A percentile compares a stretch with the other conserved stretches of the same genome.
phyloP scores from a whole-genome alignment of 1,139 yeast species.

The Blastobotrys petasosporus region DNA sequence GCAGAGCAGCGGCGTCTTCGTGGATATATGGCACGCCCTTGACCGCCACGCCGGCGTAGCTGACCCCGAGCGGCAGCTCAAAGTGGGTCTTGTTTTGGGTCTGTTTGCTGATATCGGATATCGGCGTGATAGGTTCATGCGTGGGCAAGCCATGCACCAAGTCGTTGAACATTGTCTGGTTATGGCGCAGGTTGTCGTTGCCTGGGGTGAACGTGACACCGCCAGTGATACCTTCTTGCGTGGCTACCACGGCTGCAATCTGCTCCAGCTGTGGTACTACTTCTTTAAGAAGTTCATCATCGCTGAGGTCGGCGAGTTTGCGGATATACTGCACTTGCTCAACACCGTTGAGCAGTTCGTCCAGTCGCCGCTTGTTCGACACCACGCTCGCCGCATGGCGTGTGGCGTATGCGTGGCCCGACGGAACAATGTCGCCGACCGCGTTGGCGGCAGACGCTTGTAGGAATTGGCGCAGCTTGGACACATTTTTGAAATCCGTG shows the following conservation, averaged over 20 bases:
- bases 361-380: constrained; percentile 53
- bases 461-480: constrained; percentile 67
- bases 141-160: constrained; percentile 15
- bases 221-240: constrained; percentile 19
- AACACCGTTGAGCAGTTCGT: constrained; percentile 65
- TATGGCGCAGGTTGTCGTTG: constrained; percentile 14
- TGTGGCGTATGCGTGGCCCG: constrained; percentile 83
- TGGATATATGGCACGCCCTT: constrained; percentile 63
- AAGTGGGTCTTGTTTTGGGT: constrained; percentile 42
- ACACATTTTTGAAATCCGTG: constrained; percentile 64
- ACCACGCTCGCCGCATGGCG: constrained; percentile 61
- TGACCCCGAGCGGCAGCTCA: constrained; percentile 82
- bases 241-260: constrained; percentile 38
- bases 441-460: constrained; percentile 74
- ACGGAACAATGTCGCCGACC: constrained; percentile 70
- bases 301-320: constrained; percentile 53
- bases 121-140: constrained; percentile 6
- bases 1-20: constrained; percentile 78
- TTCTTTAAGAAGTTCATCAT: constrained; percentile 46
- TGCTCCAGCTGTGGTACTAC: constrained; percentile 60
- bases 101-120: constrained; percentile 13
- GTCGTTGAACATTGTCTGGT: constrained; percentile 14
- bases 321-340: constrained; percentile 68
- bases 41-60: constrained; percentile 68
- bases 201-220: constrained; percentile 26